Percentiles rank a stretch among this genome's conserved stretches.
These are phyloP conservation scores for Pluteus cervinus DNA, from an alignment of 768 basidiomycete species.

Conservation along the genomic window DNA sequence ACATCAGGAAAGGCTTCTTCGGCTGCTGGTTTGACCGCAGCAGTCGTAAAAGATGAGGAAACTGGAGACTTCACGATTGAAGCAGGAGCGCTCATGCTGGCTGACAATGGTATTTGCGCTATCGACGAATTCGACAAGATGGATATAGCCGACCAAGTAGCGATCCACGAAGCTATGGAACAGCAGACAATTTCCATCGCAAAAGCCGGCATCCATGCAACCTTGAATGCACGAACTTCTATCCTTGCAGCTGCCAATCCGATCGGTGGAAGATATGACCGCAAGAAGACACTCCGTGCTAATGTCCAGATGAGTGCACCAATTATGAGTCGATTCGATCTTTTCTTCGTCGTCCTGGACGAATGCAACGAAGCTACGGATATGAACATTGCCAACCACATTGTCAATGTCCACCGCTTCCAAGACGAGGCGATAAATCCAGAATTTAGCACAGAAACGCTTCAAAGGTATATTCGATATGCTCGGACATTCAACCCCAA, in stretches of 20 bases:
- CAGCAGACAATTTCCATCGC: constrained; percentile 99
- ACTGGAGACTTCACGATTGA: constrained; percentile 99
- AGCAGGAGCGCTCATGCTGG: constrained; percentile 97
- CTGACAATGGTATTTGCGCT: constrained; percentile 99
- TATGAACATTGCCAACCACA: constrained; percentile 90
- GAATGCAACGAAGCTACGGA: constrained; percentile 94
- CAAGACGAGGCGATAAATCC: constrained; percentile 92
- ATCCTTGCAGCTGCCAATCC: constrained; percentile 99
- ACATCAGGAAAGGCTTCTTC: constrained; percentile 99
- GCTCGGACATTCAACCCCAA: constrained; percentile 98
- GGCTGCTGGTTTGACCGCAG: constrained; percentile 97
- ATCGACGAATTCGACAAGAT: constrained; percentile 99
- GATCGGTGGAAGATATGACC: constrained; percentile 92
- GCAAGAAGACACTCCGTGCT: constrained; percentile 84
- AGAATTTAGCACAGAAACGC: constrained; percentile 93
- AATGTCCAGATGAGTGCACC: constrained; percentile 98
- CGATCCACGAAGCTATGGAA: constrained; percentile 99
- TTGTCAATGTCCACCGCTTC: constrained; percentile 96
- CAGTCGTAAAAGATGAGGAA: constrained; percentile 97
- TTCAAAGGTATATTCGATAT: constrained; percentile 96
- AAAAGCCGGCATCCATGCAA: constrained; percentile 98
- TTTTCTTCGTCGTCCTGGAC: constrained; percentile 97
- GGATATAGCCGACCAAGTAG: constrained; percentile 97
- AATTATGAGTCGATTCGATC: constrained; percentile 97
- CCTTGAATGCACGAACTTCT: constrained; percentile 94